Evolutionary conservation across 805 yeast genomes (phyloP).

Genomic region (Kazachstania africana): DNA sequence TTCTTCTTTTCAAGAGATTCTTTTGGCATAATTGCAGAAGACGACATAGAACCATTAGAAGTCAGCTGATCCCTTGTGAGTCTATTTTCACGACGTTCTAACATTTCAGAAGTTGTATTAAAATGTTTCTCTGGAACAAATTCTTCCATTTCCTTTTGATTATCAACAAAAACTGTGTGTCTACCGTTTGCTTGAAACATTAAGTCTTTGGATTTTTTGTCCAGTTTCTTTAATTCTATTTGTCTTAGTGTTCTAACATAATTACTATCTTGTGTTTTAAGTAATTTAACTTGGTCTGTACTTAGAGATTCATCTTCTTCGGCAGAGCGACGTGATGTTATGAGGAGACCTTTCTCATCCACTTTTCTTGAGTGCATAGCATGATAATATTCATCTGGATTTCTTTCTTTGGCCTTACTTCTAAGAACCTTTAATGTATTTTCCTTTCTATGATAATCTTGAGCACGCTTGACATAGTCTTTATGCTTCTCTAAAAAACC

Average conservation of each 20-base stretch:
- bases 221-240: conserved; percentile 55
- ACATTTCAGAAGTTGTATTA: conserved; percentile 54
- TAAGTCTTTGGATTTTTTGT: conserved; percentile 34
- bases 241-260: conserved; percentile 70
- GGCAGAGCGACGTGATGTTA: conserved; percentile 42
- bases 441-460: conserved; percentile 48
- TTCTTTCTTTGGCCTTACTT: conserved; percentile 58
- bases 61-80: conserved; percentile 48
- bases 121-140: conserved; percentile 60
- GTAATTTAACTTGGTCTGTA: conserved; percentile 65
- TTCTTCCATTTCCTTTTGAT: conserved; percentile 37
- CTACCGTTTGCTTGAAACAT: conserved; percentile 49
- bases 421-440: conserved; percentile 56
- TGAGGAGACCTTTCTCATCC: conserved; percentile 56
- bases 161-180: conserved; percentile 80
- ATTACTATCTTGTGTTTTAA: conserved; percentile 85
- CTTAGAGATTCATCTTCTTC: conserved; percentile 41
- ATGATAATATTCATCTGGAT: conserved; percentile 94
- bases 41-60: conserved; percentile 13
- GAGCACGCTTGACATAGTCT: conserved; percentile 65
- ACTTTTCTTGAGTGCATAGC: conserved; percentile 69
- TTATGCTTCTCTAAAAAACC: conserved; percentile 92
- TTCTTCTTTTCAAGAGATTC: conserved; percentile 41
- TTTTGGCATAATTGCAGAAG: conserved; percentile 23
- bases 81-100: conserved; percentile 61